Conservation (phyloP, 179 eudicot genomes). For the Corrigiola litoralis region DNA sequence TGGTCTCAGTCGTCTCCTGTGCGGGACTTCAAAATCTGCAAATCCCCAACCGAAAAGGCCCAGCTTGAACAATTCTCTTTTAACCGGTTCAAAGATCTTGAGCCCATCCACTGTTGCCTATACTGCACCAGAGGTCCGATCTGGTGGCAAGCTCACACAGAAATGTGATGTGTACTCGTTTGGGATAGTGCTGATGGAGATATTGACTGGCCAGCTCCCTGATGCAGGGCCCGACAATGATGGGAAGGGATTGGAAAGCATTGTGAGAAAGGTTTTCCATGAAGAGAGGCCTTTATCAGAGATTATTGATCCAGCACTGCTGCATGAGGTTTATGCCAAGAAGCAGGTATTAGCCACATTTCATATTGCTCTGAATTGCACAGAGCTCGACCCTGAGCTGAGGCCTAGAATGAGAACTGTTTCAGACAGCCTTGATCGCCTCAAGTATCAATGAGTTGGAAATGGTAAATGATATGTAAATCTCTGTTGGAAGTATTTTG, state of each 20-base stretch:
- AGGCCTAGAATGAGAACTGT: constrained; percentile 81
- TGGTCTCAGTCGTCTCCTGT: constrained; percentile 62
- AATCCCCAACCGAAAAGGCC: constrained; percentile 29
- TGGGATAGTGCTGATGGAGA: constrained; percentile 76
- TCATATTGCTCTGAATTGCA: constrained; percentile 74
- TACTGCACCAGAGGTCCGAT: constrained; percentile 62
- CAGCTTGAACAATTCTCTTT: constrained; percentile 29
- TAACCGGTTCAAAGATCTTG: constrained; percentile 27
- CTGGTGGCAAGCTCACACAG: constrained; percentile 44
- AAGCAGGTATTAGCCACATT: constrained; percentile 75
- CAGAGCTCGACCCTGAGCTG: constrained; percentile 68
- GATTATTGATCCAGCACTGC: constrained; percentile 64
- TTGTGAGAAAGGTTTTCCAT: constrained; percentile 61
- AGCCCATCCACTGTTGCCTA: constrained; percentile 36
- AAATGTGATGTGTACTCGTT: constrained; percentile 81
- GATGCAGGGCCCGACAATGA: constrained; percentile 39
- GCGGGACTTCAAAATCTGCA: constrained; percentile 35
- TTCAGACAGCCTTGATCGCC: constrained; percentile 61
- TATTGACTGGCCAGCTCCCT: constrained; percentile 59
- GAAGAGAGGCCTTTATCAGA: constrained; percentile 74
- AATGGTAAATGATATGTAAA: constrained; percentile 11
- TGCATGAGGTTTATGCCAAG: constrained; percentile 74
- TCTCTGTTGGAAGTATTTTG: constrained; percentile 9
- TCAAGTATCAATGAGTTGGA: constrained; percentile 36
- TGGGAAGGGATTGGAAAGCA: constrained; percentile 45